phyloP scores from a whole-genome alignment of 1,139 yeast genomes.

The Yamadazyma membranifaciens region DNA sequence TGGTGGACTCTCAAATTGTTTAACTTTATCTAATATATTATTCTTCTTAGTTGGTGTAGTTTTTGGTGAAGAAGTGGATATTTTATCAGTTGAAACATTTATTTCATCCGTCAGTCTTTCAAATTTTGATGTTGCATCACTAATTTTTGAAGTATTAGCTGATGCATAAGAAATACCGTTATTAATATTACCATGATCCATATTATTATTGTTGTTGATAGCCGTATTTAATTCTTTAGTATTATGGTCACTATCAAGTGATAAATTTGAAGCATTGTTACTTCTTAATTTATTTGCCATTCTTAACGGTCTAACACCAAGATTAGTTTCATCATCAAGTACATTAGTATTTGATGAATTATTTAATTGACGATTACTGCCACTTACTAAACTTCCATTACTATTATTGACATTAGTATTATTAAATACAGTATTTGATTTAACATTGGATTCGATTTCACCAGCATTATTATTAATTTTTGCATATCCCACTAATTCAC shows the following conservation, averaged over 20 bases:
- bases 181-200: constrained; percentile 1
- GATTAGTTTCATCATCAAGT: constrained; percentile 13
- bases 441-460: not conserved
- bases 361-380: constrained; percentile 8
- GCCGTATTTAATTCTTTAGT: constrained; percentile 8
- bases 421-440: not conserved
- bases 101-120: constrained; percentile 14
- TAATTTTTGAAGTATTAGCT: constrained; percentile 10
- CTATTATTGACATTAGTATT: not conserved
- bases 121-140: constrained; percentile 16
- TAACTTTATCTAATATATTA: constrained; percentile 38
- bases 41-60: constrained; percentile 17
- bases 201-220: not conserved
- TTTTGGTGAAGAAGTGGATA: constrained; percentile 14
- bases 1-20: constrained; percentile 35
- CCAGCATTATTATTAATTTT: constrained; percentile 16
- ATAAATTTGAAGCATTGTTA: constrained; percentile 10
- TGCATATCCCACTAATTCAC: constrained; percentile 52
- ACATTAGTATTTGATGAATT: not conserved
- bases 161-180: not conserved
- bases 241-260: constrained; percentile 10
- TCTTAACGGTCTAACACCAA: constrained; percentile 57
- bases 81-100: constrained; percentile 6
- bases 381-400: not conserved
- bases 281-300: constrained; percentile 48